Evolutionary conservation across 2,329 filamentous ascomycete species (phyloP), one percentile per base, ranked within the genome.

Genomic region (Emergomyces pasteurianus): DNA sequence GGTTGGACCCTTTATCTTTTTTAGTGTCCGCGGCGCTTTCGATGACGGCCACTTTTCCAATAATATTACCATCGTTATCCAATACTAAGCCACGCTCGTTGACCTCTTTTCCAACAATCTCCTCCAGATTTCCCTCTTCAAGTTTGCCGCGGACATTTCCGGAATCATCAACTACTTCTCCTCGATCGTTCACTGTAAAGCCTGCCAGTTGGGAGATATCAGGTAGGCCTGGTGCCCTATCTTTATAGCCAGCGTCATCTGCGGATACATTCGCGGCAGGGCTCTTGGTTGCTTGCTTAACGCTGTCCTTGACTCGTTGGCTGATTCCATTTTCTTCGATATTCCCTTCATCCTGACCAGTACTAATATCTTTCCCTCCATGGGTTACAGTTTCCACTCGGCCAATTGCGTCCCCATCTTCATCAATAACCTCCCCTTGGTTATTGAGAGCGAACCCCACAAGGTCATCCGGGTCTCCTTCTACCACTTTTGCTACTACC

Each of bases 51-150:
- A 77, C 74, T 58, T 72, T 73, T 58, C 77, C 78, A 52, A 80
- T 76, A 18, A 78, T 70, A 61, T 78, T 78, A 10, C 78, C 79
- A 56, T 80, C 77, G 12, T 73, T 70, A 64, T 80, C 78, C 46
- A 80, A 68, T 12, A 80, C 72, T 63, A 80, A 74, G 8, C 78
- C 71, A 21, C 72, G 67, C 40, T 69, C 69, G 54, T 72, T 72
- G 46, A 73, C 57, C 58, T 72, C 70, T 64, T 73, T 73, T 40
- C 71, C 71, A n/a, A 63, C 65, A 58, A 65, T 65, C 16, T 65
- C 63, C 0, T 65, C 66, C 23, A 72, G 65, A 5, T 72, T 69
- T 34, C 52, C 59, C 14, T 70, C 70, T 38, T 72, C 69, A 6
- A 73, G 64, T 28, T 67, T 65, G 40, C 68, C 71, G 60, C 72